Base-by-base conservation (phyloP, 176 grass and related monocot genomes). In the Poa annua region DNA sequence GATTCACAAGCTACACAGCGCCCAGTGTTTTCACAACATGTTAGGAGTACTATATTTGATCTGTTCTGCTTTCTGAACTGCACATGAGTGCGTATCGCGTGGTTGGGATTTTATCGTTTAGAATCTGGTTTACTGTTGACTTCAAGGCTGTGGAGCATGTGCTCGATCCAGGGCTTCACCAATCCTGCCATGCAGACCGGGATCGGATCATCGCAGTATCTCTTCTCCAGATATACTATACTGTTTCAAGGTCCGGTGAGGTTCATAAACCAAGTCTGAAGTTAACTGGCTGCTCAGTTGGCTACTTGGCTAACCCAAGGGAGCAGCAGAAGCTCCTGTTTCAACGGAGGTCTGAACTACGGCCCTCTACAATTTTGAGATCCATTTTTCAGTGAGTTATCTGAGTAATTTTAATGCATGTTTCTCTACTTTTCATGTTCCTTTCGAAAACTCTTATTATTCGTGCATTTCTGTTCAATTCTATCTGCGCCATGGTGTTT, bases 61-160 rank as follows among this genome's bases (percentile, higher is more conserved):
- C 26, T 33, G 1, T 15, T 34, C 61, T 64, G 5, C 61, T 34
- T 34, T 64, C 26, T 34, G 26, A 35, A 66, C 14, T 48, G 19
- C 50, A 38, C 51, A 55, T 76, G 73, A 48, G 25, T 54, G 72
- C 29, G 34, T 75, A 54, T 54, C 4, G 29, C 17, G 25, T 54
- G 71, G 29, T 54, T 53, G 16, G 32, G 32, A 55, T 76, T 55
- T 55, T 76, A 34, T 76, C 11, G 29, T 7, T 56, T 38, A 38
- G 17, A 75, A 55, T 76, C 11, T 14, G 22, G 33, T 76, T 74
- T 21, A n/a, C 19, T 14, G 74, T 76, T 76, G 74, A 76, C 51
- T 38, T 76, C 19, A 34, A 38, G 32, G 51, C 11, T 76, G 19
- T 38, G 51, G 51, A 76, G 74, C 74, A 56, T 76, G 74, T 76